phyloP scores from a whole-genome alignment of 108 stramenopile genomes.

The Fragilaria radians region DNA sequence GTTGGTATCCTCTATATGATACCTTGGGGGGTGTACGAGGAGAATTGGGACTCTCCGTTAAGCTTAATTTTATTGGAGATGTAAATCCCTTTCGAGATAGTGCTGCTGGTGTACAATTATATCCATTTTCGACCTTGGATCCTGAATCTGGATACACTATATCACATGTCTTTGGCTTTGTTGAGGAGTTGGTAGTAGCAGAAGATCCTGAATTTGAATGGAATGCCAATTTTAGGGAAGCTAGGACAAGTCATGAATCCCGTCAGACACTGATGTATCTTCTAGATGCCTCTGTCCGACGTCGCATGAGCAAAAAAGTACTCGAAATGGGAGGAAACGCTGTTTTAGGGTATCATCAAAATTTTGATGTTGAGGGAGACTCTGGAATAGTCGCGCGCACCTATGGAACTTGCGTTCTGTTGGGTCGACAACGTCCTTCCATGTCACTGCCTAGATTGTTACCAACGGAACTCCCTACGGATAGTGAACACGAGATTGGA shows the following conservation, averaged over 20 bases:
- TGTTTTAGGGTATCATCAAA: slow-evolving; percentile 82
- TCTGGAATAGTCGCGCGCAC: slow-evolving; percentile 93
- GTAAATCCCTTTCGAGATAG: slow-evolving; percentile 94
- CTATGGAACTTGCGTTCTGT: slow-evolving; percentile 89
- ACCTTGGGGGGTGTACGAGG: slow-evolving; percentile 89
- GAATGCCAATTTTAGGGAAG: slow-evolving; percentile 74
- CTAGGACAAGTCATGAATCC: slow-evolving; percentile 75
- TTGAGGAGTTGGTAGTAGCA: slow-evolving; percentile 96
- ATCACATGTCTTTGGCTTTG: slow-evolving; percentile 87
- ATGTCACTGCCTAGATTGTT: no score
- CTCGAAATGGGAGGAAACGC: slow-evolving; percentile 89
- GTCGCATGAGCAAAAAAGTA: slow-evolving; percentile 89
- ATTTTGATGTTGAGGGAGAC: slow-evolving; percentile 97
- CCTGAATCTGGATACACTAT: slow-evolving; percentile 68
- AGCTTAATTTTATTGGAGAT: slow-evolving; percentile 91
- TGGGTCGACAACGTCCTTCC: slow-evolving; percentile 35
- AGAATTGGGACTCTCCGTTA: slow-evolving; percentile 80
- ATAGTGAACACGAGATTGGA: slow-evolving; percentile 10
- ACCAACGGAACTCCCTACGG: not conserved
- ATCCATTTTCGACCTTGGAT: slow-evolving; percentile 86
- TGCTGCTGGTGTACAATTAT: slow-evolving; percentile 92
- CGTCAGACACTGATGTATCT: slow-evolving; percentile 89
- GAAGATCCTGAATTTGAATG: slow-evolving; percentile 96
- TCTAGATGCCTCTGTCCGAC: slow-evolving; percentile 81
- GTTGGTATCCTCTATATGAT: slow-evolving; percentile 96